phyloP scores from a whole-genome alignment of 768 basidiomycete genomes.

The Gloeopeniophorella convolvens region DNA sequence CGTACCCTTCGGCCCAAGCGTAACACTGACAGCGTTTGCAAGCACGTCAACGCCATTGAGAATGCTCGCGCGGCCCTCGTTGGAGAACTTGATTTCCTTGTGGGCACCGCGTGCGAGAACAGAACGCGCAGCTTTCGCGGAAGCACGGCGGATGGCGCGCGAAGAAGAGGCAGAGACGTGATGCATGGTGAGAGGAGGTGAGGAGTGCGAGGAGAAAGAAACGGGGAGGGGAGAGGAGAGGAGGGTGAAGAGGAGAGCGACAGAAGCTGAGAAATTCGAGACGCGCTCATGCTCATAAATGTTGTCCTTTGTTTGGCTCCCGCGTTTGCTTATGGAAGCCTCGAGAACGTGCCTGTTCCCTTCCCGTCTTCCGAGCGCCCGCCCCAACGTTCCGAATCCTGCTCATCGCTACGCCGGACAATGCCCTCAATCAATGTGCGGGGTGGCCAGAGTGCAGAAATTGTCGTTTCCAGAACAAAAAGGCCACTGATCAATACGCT shows the following conservation, averaged over 20 bases:
- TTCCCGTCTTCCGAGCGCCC: too few relatives aligned
- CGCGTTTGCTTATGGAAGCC: background rate
- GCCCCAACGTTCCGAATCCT: too few relatives aligned
- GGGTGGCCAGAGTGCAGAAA: too few relatives aligned
- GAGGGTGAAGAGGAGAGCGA: slow-evolving; percentile 11
- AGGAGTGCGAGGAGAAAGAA: slow-evolving; percentile 14
- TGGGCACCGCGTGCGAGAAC: slow-evolving; percentile 65
- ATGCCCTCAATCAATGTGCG: too few relatives aligned
- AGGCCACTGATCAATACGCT: too few relatives aligned
- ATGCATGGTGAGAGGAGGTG: slow-evolving; percentile 46
- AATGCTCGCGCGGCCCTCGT: slow-evolving; percentile 90
- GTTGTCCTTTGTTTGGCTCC: slow-evolving; percentile 5
- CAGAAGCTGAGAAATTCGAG: background rate
- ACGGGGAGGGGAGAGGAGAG: slow-evolving; percentile 10
- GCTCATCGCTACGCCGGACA: too few relatives aligned
- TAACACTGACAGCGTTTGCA: slow-evolving; percentile 94
- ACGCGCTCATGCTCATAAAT: background rate
- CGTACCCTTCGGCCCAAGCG: slow-evolving; percentile 91
- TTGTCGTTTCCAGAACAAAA: too few relatives aligned
- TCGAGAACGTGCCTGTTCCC: too few relatives aligned
- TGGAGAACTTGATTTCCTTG: slow-evolving; percentile 97
- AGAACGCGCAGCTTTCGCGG: slow-evolving; percentile 49
- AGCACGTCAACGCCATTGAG: slow-evolving; percentile 94
- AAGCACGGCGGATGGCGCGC: slow-evolving; percentile 60
- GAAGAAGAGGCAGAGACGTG: slow-evolving; percentile 62